Base-by-base conservation (phyloP, 805 yeast genomes). In the Priceomyces haplophilus region DNA sequence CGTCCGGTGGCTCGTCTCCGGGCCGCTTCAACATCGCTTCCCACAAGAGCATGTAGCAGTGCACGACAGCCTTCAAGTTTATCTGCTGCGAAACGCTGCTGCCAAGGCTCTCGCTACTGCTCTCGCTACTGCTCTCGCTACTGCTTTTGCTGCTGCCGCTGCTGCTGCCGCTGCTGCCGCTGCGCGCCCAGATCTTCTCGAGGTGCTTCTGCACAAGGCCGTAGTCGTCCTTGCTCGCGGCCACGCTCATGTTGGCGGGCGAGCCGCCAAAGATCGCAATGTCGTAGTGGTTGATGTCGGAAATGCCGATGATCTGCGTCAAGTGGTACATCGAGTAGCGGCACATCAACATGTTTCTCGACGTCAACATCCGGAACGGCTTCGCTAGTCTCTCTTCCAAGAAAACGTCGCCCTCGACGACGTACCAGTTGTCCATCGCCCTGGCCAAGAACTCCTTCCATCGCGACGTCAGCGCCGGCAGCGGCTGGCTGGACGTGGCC, bases 241-340 rank as follows among this genome's bases (percentile, higher is more conserved):
- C 55, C 4, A 70, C 75, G 46, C 72, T 67, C 82, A 85, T 82
- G 53, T 89, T 76, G 64, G 84, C 79, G 1, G 93, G 93, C 6
- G 88, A 85, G 1, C 96, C 96, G 2, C 90, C 83, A 59, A 72
- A 83, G 4, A 85, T 82, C 41, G 85, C 85, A 44, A 85, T 79
- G 59, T 88, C 95, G 59, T 85, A 82, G 48, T 85, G 88, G 43
- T 85, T 82, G 21, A 84, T 75, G 40, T 86, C 78, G 56, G 87
- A 48, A 47, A 68, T 55, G 1, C 72, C 75, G 35, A 81, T 76
- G 12, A 85, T 78, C 55, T 85, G 90, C 0, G 87, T 80, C 65
- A 85, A 70, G 55, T 87, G 90, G 59, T 80, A 84, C 41, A 82
- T 77, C 0, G 88, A 82, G 45, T 79, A 74, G 47, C 79, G 79